Conservation (phyloP, 176 grass and related monocot species). For the Thalia dealbata region DNA sequence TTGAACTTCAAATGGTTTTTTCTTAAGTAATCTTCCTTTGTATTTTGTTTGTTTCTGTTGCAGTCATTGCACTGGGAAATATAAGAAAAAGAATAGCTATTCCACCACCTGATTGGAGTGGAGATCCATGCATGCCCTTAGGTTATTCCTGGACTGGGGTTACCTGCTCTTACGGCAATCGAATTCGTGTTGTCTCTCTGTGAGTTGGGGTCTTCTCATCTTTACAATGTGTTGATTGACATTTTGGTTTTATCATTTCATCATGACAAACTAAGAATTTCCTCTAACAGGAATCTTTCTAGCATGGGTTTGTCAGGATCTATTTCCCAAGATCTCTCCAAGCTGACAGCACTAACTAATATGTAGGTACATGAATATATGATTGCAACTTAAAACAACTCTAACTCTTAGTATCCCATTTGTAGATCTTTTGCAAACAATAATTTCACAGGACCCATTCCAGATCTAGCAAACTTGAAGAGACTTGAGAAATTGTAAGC, state of each 20-base stretch:
- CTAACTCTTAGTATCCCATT: conserved; percentile 18
- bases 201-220: conserved; percentile 29
- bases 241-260: conserved; percentile 17
- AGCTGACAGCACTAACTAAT: conserved; percentile 57
- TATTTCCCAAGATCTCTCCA: conserved; percentile 47
- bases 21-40: not conserved
- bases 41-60: conserved; percentile 16
- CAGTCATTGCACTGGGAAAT: conserved; percentile 48
- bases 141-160: conserved; percentile 84
- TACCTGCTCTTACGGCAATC: conserved; percentile 44
- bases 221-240: too few species aligned
- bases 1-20: not conserved
- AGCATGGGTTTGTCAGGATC: conserved; percentile 60
- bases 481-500: conserved; percentile 55
- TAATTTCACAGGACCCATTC: conserved; percentile 59
- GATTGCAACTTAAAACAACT: conserved; percentile 6
- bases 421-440: conserved; percentile 74
- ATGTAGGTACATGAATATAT: conserved; percentile 42
- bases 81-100: conserved; percentile 45
- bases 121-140: conserved; percentile 82
- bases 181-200: conserved; percentile 63
- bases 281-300: conserved; percentile 51
- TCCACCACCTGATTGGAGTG: conserved; percentile 77
- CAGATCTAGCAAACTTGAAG: conserved; percentile 48
- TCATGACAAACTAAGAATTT: not conserved